Conservation (phyloP, 2,329 filamentous ascomycete genomes). For the Trichophyton rubrum region DNA sequence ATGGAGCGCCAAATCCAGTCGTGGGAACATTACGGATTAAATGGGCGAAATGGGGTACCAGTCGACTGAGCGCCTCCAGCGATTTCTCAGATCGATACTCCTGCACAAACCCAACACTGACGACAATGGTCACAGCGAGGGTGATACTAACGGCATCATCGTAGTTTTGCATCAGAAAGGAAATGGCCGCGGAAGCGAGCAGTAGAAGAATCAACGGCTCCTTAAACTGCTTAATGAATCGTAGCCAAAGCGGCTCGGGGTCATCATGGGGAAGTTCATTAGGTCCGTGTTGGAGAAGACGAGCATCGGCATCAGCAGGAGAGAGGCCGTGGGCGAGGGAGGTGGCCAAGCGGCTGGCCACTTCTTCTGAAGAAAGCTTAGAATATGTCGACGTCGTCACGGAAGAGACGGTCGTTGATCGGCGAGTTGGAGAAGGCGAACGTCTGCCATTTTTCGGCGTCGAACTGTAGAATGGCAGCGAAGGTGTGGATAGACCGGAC, state of each 20-base stretch:
- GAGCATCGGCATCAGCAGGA: slow-evolving; percentile 64
- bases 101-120: slow-evolving; percentile 89
- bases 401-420: slow-evolving; percentile 9
- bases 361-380: slow-evolving; percentile 62
- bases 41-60: slow-evolving; percentile 92
- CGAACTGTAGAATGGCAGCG: slow-evolving; percentile 46
- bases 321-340: slow-evolving; percentile 74
- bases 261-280: slow-evolving; percentile 93
- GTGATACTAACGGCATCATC: slow-evolving; percentile 95
- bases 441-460: slow-evolving; percentile 15
- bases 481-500: slow-evolving; percentile 49
- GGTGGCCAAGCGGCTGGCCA: slow-evolving; percentile 63
- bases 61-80: slow-evolving; percentile 80
- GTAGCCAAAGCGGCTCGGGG: slow-evolving; percentile 86
- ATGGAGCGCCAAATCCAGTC: slow-evolving; percentile 17
- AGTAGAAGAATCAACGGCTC: slow-evolving; percentile 91
- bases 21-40: slow-evolving; percentile 54
- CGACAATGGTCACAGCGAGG: slow-evolving; percentile 90
- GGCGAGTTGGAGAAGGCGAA: slow-evolving; percentile 13
- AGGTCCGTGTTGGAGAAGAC: slow-evolving; percentile 67
- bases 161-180: slow-evolving; percentile 79
- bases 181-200: slow-evolving; percentile 74
- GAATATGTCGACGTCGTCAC: slow-evolving; percentile 42
- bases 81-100: slow-evolving; percentile 98
- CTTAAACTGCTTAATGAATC: slow-evolving; percentile 92